Base-by-base conservation (phyloP, 2,329 filamentous ascomycete species). In the Trichoderma endophyticum region DNA sequence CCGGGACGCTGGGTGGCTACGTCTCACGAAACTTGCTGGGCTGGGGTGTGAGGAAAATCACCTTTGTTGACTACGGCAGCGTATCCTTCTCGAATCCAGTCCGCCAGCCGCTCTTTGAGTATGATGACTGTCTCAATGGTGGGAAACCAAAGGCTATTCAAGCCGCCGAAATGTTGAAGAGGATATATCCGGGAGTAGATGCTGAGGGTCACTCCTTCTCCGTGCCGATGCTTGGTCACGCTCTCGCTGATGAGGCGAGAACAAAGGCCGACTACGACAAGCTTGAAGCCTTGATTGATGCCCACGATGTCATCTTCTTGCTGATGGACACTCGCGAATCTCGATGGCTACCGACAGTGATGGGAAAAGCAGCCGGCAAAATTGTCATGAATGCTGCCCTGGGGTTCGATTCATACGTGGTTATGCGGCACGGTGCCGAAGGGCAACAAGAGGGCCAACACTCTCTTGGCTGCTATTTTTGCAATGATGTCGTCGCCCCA, bases 11-110 rank as follows among this genome's bases (percentile, higher is more conserved):
- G 1, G 96, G 96, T 9, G 95, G 94, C 73, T 98, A 98, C 79
- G 95, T 99, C 24, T 94, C 95, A 12, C 89, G 96, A 67, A 97
- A 95, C 73, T 82, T 99, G 54, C 91, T 98, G 87, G 96, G 93
- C 1, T 99, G 96, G 96, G 96, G 96, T 14, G 94, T 98, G 12
- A 89, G 92, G 28, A 96, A 97, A 79, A 95, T 99, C 75, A 98
- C 95, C 0, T 97, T 99, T 80, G 90, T 99, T 74, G 96, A 99
- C 82, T 97, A 97, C 77, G 96, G 93, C 12, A 89, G 88, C 5
- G 95, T 99, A 39, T 98, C 95, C 7, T 99, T 94, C 80, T 98
- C 95, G 1, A 99, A 99, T 77, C 96, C 96, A 0, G 96, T 98
- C 11, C 90, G 96, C 39, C 96, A 99, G 79, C 95, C 96, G 1